Percentiles rank a stretch among this genome's conserved stretches.
These are phyloP conservation scores for Claviceps quebecensis DNA, from an alignment of 2,329 filamentous ascomycete genomes.

Conservation along the genomic window DNA sequence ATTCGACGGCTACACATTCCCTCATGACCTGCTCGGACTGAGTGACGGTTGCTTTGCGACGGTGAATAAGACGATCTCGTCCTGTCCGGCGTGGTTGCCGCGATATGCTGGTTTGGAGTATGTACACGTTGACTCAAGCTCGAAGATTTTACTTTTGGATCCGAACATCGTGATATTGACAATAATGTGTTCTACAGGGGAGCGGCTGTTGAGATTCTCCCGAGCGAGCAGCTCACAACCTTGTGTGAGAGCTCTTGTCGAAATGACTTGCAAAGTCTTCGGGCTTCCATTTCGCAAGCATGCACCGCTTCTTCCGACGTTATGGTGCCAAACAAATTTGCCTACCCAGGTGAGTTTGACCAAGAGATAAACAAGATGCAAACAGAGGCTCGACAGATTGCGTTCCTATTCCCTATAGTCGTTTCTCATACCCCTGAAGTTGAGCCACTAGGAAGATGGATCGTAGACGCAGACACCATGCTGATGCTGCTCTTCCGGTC, in stretches of 20 bases:
- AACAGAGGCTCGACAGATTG: too few relatives aligned
- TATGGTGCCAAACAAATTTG: not conserved
- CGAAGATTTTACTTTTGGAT: too few relatives aligned
- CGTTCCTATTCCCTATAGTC: too few relatives aligned
- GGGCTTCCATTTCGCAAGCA: not conserved
- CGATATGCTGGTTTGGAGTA: not conserved
- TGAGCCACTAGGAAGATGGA: too few relatives aligned
- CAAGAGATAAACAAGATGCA: too few relatives aligned
- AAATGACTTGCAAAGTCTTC: not conserved
- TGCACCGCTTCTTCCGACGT: conserved; percentile 1
- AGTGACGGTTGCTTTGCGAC: not conserved
- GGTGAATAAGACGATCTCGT: not conserved
- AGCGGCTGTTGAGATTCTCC: not conserved
- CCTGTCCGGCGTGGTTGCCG: not conserved
- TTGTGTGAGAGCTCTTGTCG: conserved; percentile 1
- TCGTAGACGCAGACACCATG: not conserved
- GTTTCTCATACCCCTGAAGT: too few relatives aligned
- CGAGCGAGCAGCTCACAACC: not conserved
- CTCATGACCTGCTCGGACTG: not conserved
- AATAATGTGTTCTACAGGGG: not conserved
- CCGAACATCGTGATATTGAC: not conserved
- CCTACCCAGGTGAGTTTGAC: not conserved
- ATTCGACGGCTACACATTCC: not conserved
- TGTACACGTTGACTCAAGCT: not conserved
- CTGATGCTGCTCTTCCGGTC: not conserved